Evolutionary conservation across 345 rosid genomes (phyloP), one percentile per base, ranked within the genome.

Genomic region (Populus simonii): DNA sequence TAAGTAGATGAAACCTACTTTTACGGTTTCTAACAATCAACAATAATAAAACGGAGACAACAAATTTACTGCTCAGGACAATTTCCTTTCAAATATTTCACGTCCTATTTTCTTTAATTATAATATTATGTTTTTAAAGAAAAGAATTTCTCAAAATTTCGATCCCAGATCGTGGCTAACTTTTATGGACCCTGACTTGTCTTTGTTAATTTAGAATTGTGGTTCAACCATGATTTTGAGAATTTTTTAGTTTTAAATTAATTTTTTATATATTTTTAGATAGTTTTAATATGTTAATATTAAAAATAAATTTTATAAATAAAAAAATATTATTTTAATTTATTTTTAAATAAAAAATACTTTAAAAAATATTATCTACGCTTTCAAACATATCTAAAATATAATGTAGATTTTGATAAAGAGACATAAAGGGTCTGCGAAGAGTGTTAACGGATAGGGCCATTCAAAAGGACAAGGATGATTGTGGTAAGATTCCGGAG

Each of bases 401-500:
- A 33, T 33, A 33, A 67, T 79, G 81, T 41, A 31, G 77, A 79
- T 61, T 77, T 55, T 18, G 81, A 73, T 73, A 67, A 66, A 77
- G 77, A 66, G 81, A 73, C 81, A 78, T 16, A 1, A 13, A 55
- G 73, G 77, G 62, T 67, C 77, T 67, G n/a, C 73, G 18, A 8
- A 39, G 35, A 79, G 77, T 27, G 57, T 55, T 55, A 39, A 55
- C 62, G 68, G 66, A 39, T 57, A 38, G 35, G 57, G 25, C 29
- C 36, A 27, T 53, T 47, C 76, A 71, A 72, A 68, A 77, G 76
- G 83, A 79, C 84, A 79, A 71, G 23, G 59, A 47, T 43, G 41
- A 66, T 59, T 75, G 66, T 69, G 71, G 71, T 9, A 59, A 69
- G 55, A 72, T 33, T 0, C 36, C 36, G 36, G 6, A 33, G 36